These are phyloP conservation scores for Fusarium udum DNA, from an alignment of 2,329 filamentous ascomycete species.

Conservation along the genomic window DNA sequence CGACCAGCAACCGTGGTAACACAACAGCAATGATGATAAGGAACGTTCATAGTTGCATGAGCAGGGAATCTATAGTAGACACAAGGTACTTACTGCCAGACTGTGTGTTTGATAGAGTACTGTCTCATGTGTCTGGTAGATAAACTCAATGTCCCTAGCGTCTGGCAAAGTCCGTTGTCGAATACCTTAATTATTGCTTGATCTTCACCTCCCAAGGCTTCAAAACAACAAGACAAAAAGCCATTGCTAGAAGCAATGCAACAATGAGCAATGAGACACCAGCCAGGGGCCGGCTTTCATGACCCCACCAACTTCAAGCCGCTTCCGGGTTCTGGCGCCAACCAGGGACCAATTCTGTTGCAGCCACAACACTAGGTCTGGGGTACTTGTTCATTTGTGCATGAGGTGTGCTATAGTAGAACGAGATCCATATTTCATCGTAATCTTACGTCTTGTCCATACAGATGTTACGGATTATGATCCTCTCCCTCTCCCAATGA, in stretches of 20 bases:
- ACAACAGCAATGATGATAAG: slow-evolving; percentile 16
- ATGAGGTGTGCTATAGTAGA: not conserved
- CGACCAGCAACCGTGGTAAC: slow-evolving; percentile 9
- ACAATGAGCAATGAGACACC: slow-evolving; percentile 22
- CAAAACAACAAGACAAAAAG: not conserved
- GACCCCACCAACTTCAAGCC: slow-evolving; percentile 36
- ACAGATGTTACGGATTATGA: not conserved
- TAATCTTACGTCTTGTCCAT: slow-evolving; percentile 2
- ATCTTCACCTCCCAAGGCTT: not conserved
- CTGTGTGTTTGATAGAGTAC: not conserved
- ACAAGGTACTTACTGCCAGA: not conserved
- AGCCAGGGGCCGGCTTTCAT: slow-evolving; percentile 14
- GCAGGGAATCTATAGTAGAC: not conserved
- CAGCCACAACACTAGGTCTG: slow-evolving; percentile 35
- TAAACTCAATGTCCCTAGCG: not conserved
- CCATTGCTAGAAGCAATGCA: slow-evolving; percentile 2
- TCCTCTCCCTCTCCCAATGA: not conserved
- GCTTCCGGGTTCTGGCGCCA: slow-evolving; percentile 20
- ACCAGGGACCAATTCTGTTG: slow-evolving; percentile 25
- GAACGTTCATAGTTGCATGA: not conserved
- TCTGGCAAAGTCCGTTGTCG: not conserved
- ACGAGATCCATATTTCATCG: slow-evolving; percentile 1
- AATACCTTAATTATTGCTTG: not conserved
- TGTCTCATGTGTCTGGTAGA: not conserved
- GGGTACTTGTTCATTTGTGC: slow-evolving; percentile 30